Evolutionary conservation across 495 filamentous ascomycete species (phyloP), one percentile per base, ranked within the genome.

Genomic region (Usnea hakonensis): DNA sequence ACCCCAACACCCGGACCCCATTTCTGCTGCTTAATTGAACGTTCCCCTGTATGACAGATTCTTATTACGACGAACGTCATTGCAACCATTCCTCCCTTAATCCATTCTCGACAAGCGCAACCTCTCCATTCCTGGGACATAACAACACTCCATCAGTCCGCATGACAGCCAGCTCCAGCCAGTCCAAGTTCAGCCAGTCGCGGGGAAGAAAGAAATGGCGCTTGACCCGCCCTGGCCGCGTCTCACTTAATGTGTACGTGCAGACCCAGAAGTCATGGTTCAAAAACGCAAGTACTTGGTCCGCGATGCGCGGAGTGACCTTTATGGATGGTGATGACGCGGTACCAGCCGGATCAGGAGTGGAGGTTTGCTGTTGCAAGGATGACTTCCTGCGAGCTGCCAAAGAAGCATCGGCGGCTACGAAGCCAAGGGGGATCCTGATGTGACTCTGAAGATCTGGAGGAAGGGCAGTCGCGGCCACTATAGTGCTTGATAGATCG

Each of bases 191-290:
- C 3, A 52, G 35, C 62, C 62, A 64, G 36, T 59, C 62, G 6
- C 46, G 40, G 7, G 62, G 57, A 13, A 64, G 28, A 21, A 64
- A 64, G 32, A 60, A 64, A 36, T 64, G 57, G 33, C 62, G 46
- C 41, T 46, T 55, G 37, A 64, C 30, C 1, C 36, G 57, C 11
- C 36, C 26, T 7, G 23, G 35, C 10, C 44, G 35, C 26, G 46
- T 40, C 7, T 55, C 40, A 43, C 58, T 44, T 10, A 64, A 26
- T 1, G 35, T 57, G 40, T 50, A 64, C 35, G 61, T 58, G 43
- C 55, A 64, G 23, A 64, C 23, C 61, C 61, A 64, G 21, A 26
- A 52, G 21, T 64, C 61, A 13, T 64, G 55, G 32, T 64, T 55
- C 6, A 64, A 36, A 46, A 64, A 64, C 23, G 58, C 61, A 21